Percentiles rank a stretch among this genome's conserved stretches.
Conservation (phyloP, 495 filamentous ascomycete species). For the Daldinia loculata region DNA sequence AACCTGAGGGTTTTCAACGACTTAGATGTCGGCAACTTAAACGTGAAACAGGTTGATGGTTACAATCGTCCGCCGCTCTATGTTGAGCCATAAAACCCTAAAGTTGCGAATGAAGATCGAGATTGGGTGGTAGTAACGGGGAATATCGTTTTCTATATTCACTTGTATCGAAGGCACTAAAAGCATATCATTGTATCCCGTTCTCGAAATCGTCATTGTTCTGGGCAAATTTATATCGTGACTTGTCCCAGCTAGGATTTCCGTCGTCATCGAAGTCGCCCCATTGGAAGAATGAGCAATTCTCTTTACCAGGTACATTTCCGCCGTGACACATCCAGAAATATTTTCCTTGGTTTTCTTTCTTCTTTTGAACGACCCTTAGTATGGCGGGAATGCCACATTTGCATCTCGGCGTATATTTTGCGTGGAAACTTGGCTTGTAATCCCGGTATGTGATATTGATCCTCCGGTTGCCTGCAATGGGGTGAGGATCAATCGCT, state of each 20-base stretch:
- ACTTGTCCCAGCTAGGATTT: constrained; percentile 70
- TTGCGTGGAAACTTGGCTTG: constrained; percentile 76
- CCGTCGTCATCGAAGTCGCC: constrained; percentile 89
- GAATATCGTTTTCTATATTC: not conserved
- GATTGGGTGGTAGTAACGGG: not conserved
- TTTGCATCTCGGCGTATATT: constrained; percentile 66
- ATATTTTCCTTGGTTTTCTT: constrained; percentile 77
- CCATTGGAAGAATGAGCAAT: constrained; percentile 88
- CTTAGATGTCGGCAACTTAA: constrained; percentile 44
- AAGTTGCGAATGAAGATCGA: not conserved
- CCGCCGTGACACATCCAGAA: constrained; percentile 95
- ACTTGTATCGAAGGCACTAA: not conserved
- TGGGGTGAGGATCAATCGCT: constrained; percentile 80
- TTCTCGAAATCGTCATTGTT: not conserved
- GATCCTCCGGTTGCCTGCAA: constrained; percentile 80
- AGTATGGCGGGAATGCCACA: constrained; percentile 78
- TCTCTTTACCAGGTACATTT: constrained; percentile 76
- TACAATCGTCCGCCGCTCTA: constrained; percentile 46
- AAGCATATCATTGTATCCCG: not conserved
- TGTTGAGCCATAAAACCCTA: constrained; percentile 48
- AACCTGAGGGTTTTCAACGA: constrained; percentile 49
- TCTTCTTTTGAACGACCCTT: constrained; percentile 79
- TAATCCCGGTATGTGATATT: constrained; percentile 96
- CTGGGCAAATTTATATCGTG: constrained; percentile 33
- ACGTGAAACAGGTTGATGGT: constrained; percentile 38